A percentile compares a stretch with the other conserved stretches of the same genome.
These are phyloP conservation scores for Penicillium psychrofluorescens DNA, from an alignment of 495 filamentous ascomycete species.

Conservation along the genomic window DNA sequence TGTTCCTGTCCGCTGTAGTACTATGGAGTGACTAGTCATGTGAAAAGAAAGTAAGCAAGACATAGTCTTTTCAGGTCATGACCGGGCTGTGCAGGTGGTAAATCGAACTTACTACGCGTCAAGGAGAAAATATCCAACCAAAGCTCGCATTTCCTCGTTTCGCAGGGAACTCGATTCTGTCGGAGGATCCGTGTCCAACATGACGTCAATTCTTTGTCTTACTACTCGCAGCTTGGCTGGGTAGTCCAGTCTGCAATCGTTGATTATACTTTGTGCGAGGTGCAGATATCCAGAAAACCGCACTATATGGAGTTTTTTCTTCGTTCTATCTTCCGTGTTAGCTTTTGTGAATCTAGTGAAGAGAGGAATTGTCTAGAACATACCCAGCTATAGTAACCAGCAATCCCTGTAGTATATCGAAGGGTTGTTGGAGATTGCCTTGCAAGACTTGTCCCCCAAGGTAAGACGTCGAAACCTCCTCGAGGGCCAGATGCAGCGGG, in stretches of 20 bases:
- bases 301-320: conserved; percentile 5
- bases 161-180: not conserved
- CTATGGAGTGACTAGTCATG: not conserved
- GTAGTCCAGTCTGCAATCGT: conserved; percentile 3
- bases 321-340: conserved; percentile 4
- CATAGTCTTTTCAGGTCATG: not conserved
- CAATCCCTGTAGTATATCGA: conserved; percentile 7
- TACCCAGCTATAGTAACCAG: conserved; percentile 9
- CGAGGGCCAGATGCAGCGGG: conserved; percentile 4
- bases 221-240: conserved; percentile 1
- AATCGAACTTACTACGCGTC: conserved; percentile 7
- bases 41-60: not conserved
- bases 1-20: conserved; percentile 5
- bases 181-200: not conserved
- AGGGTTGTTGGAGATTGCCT: conserved; percentile 1
- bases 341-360: conserved; percentile 2
- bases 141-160: conserved; percentile 6
- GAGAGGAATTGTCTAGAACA: not conserved
- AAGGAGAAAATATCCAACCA: conserved; percentile 8
- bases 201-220: not conserved
- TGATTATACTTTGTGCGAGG: conserved; percentile 6
- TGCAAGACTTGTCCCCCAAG: not conserved
- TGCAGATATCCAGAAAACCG: conserved; percentile 7
- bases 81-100: not conserved
- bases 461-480: conserved; percentile 8